Conservation (phyloP, 2,329 filamentous ascomycete genomes). For the Monosporascus sp. region DNA sequence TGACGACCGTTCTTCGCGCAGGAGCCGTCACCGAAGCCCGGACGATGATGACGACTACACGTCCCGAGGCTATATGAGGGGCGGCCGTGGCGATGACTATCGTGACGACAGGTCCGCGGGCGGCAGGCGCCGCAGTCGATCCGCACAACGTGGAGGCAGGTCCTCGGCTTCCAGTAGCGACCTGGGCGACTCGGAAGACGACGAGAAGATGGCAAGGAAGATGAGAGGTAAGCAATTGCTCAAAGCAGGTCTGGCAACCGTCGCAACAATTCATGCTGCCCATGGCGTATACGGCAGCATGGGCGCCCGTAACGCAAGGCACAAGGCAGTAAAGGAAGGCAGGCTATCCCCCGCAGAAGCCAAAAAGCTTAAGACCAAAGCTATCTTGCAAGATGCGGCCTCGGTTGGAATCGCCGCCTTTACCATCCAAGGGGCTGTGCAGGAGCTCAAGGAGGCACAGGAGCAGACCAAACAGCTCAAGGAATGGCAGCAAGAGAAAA, state of each 20-base stretch:
- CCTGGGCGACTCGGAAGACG: constrained; percentile 53
- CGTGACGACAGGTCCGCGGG: constrained; percentile 41
- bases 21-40: constrained; percentile 24
- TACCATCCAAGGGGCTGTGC: constrained; percentile 52
- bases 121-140: constrained; percentile 32
- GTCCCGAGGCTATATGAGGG: constrained; percentile 31
- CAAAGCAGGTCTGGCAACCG: constrained; percentile 50
- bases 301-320: constrained; percentile 49
- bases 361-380: constrained; percentile 52
- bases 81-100: constrained; percentile 33
- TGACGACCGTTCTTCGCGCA: constrained; percentile 32
- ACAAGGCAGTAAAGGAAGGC: constrained; percentile 50
- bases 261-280: constrained; percentile 56
- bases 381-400: constrained; percentile 53
- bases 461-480: constrained; percentile 44
- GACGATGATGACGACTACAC: constrained; percentile 28
- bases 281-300: constrained; percentile 55
- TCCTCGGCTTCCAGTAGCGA: constrained; percentile 50
- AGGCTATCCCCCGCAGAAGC: constrained; percentile 46
- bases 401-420: constrained; percentile 53
- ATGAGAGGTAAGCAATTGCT: constrained; percentile 59
- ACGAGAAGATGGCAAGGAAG: constrained; percentile 48
- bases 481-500: constrained; percentile 45
- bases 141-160: constrained; percentile 34
- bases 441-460: constrained; percentile 51